These are phyloP conservation scores for Thermochaetoides dissita DNA, from an alignment of 2,329 filamentous ascomycete species.

Conservation along the genomic window DNA sequence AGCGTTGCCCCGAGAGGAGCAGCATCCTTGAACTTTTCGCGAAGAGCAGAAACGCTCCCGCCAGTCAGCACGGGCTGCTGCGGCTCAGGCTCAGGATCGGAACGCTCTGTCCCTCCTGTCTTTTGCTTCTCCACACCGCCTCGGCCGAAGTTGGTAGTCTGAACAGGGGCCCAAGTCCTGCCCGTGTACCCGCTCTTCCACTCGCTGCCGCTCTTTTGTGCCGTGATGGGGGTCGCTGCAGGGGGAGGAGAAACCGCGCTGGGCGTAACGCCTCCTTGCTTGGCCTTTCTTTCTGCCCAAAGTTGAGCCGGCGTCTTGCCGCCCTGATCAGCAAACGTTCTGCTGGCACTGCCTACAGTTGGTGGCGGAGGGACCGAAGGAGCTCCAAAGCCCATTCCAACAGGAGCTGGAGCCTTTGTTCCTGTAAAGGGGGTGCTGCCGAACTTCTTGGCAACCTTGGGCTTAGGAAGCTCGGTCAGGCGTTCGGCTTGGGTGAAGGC, in stretches of 20 bases:
- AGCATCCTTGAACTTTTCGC: conserved; percentile 71
- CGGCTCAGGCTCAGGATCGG: conserved; percentile 21
- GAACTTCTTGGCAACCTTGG: conserved; percentile 87
- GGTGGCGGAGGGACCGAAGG: conserved; percentile 45
- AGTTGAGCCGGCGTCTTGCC: conserved; percentile 94
- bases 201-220: conserved; percentile 61
- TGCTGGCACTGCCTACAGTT: conserved; percentile 67
- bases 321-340: conserved; percentile 85
- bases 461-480: conserved; percentile 78
- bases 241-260: conserved; percentile 30
- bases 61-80: conserved; percentile 34
- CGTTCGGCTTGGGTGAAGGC: conserved; percentile 67
- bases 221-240: conserved; percentile 39
- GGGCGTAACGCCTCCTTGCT: conserved; percentile 45
- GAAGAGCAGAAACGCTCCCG: conserved; percentile 58
- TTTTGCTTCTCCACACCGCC: conserved; percentile 46
- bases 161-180: conserved; percentile 79
- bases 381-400: conserved; percentile 47
- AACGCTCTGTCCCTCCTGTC: conserved; percentile 42
- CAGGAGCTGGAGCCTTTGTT: conserved; percentile 77
- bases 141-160: conserved; percentile 57
- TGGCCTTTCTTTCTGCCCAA: conserved; percentile 95
- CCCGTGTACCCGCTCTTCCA: conserved; percentile 90
- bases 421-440: conserved; percentile 60
- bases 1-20: conserved; percentile 47